These are phyloP conservation scores for Colletotrichum horii DNA, from an alignment of 2,329 filamentous ascomycete species.

Conservation along the genomic window DNA sequence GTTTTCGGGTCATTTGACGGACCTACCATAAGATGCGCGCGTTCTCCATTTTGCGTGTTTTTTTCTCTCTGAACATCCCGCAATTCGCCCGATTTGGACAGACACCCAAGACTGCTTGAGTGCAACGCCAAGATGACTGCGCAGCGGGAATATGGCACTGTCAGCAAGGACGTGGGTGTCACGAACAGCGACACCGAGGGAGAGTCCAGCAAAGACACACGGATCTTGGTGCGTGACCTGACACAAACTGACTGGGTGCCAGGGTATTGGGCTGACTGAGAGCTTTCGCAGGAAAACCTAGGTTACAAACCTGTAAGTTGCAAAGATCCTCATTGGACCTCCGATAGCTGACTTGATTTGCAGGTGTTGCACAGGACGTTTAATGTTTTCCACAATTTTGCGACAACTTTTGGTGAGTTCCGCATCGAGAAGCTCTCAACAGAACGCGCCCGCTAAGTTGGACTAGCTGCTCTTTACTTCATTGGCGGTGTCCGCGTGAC, in stretches of 20 bases:
- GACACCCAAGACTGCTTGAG: background rate
- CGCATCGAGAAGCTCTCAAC: background rate
- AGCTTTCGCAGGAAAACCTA: background rate
- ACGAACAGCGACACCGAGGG: background rate
- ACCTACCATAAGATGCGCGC: background rate
- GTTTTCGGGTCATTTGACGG: background rate
- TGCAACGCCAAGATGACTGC: background rate
- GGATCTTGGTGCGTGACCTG: background rate
- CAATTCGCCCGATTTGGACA: background rate
- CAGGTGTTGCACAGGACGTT: slow-evolving; percentile 63
- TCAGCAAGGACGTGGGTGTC: background rate
- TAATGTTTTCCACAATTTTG: slow-evolving; percentile 62
- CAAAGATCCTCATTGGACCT: background rate
- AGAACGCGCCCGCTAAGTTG: slow-evolving; percentile 11
- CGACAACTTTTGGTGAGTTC: slow-evolving; percentile 60
- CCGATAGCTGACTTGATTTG: background rate
- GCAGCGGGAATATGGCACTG: background rate
- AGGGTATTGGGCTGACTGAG: background rate
- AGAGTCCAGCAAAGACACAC: background rate
- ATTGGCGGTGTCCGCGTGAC: slow-evolving; percentile 65
- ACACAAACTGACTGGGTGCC: background rate
- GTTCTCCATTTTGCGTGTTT: background rate
- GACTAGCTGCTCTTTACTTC: slow-evolving; percentile 63
- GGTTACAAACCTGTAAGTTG: slow-evolving; percentile 14
- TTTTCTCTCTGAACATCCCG: background rate